Base-by-base conservation (phyloP, 2,329 filamentous ascomycete species). In the Cercospora sp. region DNA sequence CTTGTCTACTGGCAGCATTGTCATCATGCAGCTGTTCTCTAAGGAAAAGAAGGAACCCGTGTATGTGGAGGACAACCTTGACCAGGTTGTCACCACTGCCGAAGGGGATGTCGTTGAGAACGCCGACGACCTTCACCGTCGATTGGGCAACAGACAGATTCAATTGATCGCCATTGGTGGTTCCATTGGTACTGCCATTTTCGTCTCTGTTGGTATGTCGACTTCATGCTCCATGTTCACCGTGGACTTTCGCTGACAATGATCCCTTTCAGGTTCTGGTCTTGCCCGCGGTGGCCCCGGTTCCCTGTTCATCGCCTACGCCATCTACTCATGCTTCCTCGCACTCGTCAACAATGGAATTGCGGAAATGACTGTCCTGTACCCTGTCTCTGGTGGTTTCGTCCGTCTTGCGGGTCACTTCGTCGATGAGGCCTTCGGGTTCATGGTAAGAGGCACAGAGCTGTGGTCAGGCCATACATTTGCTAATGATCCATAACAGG, bases 391-490 rank as follows among this genome's bases (percentile, higher is more conserved):
- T 62, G 70, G 70, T 64, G 70, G 85, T 5, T 90, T 89, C 75
- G 84, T 90, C 70, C 87, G 88, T 68, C 82, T 90, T 73, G 87
- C 87, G 4, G 87, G 88, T 30, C 82, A 87, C 72, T 90, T 87
- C 86, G 86, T 87, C 9, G 88, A 90, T 75, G 88, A 90, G n/a
- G 83, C 88, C 9, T 80, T 87, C 20, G 88, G 88, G 36, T 89
- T 90, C 73, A 80, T 81, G 66, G 53, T 57, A 30, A 31, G 53
- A 30, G 20, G 18, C 18, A 51, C 20, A 20, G 45, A 23, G 13
- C 1, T 12, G 4, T 51, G 3, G 45, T 51, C 9, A 45, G 5
- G 2, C 10, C 3, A 51, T 23, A 20, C 18, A 23, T 23, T 6
- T 51, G 5, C 45, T 51, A 12, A 51, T 20, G 3, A 7, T 12